Evolutionary conservation across 1,284 basidiomycete genomes (phyloP).

Genomic region (Leccinum holopus): DNA sequence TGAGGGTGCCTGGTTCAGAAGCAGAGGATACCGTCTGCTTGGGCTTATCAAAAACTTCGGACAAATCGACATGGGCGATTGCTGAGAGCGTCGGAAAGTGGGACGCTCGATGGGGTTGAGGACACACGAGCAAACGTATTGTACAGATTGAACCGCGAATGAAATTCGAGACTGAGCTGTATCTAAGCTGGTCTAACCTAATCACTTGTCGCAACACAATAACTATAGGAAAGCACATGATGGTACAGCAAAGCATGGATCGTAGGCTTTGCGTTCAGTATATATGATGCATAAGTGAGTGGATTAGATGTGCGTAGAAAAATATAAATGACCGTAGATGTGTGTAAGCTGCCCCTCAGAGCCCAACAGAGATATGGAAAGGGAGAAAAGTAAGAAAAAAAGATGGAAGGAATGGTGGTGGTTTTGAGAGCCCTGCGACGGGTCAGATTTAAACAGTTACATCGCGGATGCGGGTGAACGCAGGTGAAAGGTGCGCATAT

Average conservation of each 20-base stretch:
- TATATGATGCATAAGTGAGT: slow-evolving; percentile 38
- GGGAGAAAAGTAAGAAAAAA: not conserved
- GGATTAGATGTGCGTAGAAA: slow-evolving; percentile 34
- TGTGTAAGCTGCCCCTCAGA: slow-evolving; percentile 11
- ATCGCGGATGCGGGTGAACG: slow-evolving; percentile 33
- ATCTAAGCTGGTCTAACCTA: slow-evolving; percentile 30
- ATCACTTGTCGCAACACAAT: slow-evolving; percentile 30
- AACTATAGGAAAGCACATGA: slow-evolving; percentile 35
- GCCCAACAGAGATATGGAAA: slow-evolving; percentile 10
- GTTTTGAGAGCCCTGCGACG: slow-evolving; percentile 3
- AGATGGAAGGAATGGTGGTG: not conserved
- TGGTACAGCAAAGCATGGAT: slow-evolving; percentile 34
- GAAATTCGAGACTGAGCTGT: slow-evolving; percentile 18
- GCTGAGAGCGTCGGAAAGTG: slow-evolving; percentile 48
- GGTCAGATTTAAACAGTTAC: slow-evolving; percentile 24
- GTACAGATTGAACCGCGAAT: slow-evolving; percentile 11
- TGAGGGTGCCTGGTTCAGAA: slow-evolving; percentile 43
- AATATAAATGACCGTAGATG: slow-evolving; percentile 28
- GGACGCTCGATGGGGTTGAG: slow-evolving; percentile 53
- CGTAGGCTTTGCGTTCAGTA: slow-evolving; percentile 29
- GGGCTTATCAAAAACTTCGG: slow-evolving; percentile 28
- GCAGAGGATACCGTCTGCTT: slow-evolving; percentile 54
- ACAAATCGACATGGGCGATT: slow-evolving; percentile 38
- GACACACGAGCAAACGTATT: not conserved
- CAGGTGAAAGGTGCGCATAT: slow-evolving; percentile 43